phyloP scores from a whole-genome alignment of 768 basidiomycete species.

The Rubroboletus satanas region DNA sequence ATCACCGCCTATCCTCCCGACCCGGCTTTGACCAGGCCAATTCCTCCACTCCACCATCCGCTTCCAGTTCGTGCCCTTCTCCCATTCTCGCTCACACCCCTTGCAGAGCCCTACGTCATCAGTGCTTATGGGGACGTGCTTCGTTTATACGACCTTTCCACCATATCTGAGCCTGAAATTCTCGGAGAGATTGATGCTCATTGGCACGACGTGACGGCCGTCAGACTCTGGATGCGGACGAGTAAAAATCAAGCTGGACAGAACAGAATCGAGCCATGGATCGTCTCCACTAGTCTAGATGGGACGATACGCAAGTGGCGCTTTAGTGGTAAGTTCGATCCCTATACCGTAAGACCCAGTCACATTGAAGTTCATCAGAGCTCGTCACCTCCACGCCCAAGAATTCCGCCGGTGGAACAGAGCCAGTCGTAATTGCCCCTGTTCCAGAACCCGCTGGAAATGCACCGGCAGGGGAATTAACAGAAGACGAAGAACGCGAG shows the following conservation, averaged over 20 bases:
- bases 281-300: constrained; percentile 82
- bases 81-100: constrained; percentile 57
- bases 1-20: constrained; percentile 45
- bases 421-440: constrained; percentile 21
- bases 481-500: constrained; percentile 89
- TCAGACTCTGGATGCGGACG: constrained; percentile 68
- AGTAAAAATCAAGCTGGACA: constrained; percentile 41
- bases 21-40: constrained; percentile 33
- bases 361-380: constrained; percentile 15
- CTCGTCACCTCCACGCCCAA: constrained; percentile 25
- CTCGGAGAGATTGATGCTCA: constrained; percentile 80
- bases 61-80: constrained; percentile 70
- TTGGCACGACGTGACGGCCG: constrained; percentile 80
- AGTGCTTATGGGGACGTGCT: constrained; percentile 85
- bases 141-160: constrained; percentile 74
- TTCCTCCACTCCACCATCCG: constrained; percentile 56
- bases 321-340: constrained; percentile 48
- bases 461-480: constrained; percentile 42
- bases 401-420: constrained; percentile 16
- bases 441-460: constrained; percentile 28
- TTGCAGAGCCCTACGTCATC: constrained; percentile 71
- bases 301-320: constrained; percentile 85
- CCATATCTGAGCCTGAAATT: constrained; percentile 61
- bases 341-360: neutral
- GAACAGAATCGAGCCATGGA: constrained; percentile 68